Evolutionary conservation across 2,329 filamentous ascomycete species (phyloP).

Genomic region (Sporothrix phasma): DNA sequence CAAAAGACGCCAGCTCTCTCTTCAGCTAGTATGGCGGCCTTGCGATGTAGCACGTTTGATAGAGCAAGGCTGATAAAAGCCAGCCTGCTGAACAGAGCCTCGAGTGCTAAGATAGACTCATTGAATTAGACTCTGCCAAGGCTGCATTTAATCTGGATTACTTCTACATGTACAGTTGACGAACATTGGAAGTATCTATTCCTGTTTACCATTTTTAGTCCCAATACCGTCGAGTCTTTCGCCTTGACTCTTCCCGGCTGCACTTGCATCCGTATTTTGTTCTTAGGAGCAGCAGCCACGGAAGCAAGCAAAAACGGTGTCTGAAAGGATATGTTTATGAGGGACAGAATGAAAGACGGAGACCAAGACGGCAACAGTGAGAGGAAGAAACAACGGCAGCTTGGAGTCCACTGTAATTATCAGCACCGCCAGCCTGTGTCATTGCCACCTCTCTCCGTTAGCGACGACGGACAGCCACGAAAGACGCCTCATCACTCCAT

Average conservation of each 20-base stretch:
- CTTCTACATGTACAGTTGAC: too few species aligned
- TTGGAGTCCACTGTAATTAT: not conserved
- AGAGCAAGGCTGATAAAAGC: not conserved
- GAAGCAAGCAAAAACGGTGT: not conserved
- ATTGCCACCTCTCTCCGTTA: not conserved
- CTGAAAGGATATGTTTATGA: not conserved
- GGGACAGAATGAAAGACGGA: not conserved
- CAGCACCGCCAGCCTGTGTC: not conserved
- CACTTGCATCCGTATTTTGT: not conserved
- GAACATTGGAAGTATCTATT: too few species aligned
- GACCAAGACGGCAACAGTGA: not conserved
- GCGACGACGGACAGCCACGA: not conserved
- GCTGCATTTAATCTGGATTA: too few species aligned
- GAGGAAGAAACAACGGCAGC: not conserved
- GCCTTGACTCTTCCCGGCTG: too few species aligned
- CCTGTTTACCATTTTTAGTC: too few species aligned
- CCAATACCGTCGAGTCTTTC: too few species aligned
- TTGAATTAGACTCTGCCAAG: too few species aligned
- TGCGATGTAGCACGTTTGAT: not conserved
- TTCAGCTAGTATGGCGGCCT: not conserved
- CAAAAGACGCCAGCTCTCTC: not conserved
- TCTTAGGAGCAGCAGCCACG: not conserved
- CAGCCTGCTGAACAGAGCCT: not conserved
- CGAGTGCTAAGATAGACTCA: not conserved
- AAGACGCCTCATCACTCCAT: not conserved